Conservation (phyloP, 202 grass and related monocot species). For the Cymbopogon flexuosus region DNA sequence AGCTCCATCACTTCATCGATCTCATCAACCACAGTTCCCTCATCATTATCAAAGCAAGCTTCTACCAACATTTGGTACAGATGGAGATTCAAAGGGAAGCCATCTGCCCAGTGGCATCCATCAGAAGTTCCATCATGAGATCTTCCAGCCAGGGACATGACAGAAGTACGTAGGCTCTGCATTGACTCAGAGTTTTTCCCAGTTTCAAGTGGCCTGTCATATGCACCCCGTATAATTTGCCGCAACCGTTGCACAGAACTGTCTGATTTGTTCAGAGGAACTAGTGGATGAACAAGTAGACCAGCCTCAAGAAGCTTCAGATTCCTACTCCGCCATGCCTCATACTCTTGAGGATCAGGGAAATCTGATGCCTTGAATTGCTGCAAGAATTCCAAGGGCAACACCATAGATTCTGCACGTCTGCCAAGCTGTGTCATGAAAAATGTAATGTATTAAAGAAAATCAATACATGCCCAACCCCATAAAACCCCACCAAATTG, state of each 20-base stretch:
- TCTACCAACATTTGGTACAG: conserved; percentile 88
- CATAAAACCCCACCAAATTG: conserved; percentile 1
- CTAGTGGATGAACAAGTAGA: conserved; percentile 63
- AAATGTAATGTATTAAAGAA: not conserved
- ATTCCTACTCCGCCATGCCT: conserved; percentile 73
- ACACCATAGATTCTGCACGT: conserved; percentile 73
- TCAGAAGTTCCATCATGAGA: conserved; percentile 78
- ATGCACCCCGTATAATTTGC: conserved; percentile 67
- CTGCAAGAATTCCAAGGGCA: conserved; percentile 91
- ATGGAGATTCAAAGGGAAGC: conserved; percentile 85
- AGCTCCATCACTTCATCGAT: conserved; percentile 90
- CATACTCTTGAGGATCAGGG: conserved; percentile 67
- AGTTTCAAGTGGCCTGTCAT: conserved; percentile 75
- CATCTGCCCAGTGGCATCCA: conserved; percentile 96
- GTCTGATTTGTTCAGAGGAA: conserved; percentile 73
- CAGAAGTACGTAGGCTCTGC: conserved; percentile 66
- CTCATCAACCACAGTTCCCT: conserved; percentile 83
- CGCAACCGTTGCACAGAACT: conserved; percentile 59
- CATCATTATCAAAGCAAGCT: conserved; percentile 85
- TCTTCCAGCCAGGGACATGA: conserved; percentile 64
- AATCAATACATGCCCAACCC: not conserved
- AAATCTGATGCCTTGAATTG: conserved; percentile 91
- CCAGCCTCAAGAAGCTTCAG: conserved; percentile 87
- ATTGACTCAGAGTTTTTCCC: conserved; percentile 87
- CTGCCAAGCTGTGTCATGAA: conserved; percentile 66